Base-by-base conservation (phyloP, 1,284 basidiomycete species). In the Irpex sp. region DNA sequence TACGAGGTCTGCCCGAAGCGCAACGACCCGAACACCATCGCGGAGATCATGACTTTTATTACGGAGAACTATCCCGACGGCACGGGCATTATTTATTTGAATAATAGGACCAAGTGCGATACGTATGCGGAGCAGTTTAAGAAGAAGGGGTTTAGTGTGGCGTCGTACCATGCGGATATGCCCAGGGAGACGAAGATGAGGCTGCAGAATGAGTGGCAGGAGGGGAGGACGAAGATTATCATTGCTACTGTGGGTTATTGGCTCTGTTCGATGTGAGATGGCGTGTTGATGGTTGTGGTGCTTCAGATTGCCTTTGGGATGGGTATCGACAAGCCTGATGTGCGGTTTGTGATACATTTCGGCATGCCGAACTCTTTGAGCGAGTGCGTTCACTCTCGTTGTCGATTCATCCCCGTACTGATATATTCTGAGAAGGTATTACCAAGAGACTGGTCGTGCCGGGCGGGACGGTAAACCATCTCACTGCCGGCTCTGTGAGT, bases 271-370 rank as follows among this genome's bases (percentile, higher is more conserved):
- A 64, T 38, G 64, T 8, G 37, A 13, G 9, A 17, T 58, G 63
- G 15, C 4, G 4, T 21, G 62, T 26, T 47, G 5, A 56, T 65
- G 38, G 38, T 63, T 55, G 61, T 55, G 9, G 47, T n/a, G 57
- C 52, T 38, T 19, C 59, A 69, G 64, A 68, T 94, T 68, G 94
- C 94, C 0, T 98, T 98, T 74, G 97, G 97, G 7, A 98, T 99
- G 97, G 97, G 96, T 15, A 96, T 98, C 64, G 96, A 98, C 77
- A 98, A 98, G 74, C 77, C 88, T 0, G 85, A 94, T 69, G 92
- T 92, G 6, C 86, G 89, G 65, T 92, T 84, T 70, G 92, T 95
- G 58, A 86, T 94, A 60, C 93, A 95, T 70, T 84, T 89, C 64
- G 82, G 84, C 9, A 66, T 92, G 17, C 91, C 93, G 1, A 82